Base-by-base conservation (phyloP, 148 eudicot genomes). In the Camellia granthamiana region DNA sequence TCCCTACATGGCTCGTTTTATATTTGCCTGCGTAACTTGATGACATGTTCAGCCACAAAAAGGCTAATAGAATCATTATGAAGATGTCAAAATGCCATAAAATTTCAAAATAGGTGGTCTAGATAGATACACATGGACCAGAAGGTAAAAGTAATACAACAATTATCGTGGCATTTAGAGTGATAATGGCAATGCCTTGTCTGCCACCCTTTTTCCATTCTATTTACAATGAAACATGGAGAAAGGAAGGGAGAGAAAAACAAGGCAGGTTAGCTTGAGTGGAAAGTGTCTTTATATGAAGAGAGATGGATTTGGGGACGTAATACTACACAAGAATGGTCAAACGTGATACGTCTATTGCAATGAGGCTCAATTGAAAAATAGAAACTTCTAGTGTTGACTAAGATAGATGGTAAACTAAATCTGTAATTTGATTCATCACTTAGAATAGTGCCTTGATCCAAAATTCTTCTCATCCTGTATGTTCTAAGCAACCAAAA, bases 51-150 rank as follows among this genome's bases (percentile, higher is more conserved):
- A 60, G 64, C 64, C 64, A 60, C 5, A 60, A 19, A 15, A 60
- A 19, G 64, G 19, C 21, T 49, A 4, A 60, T 60, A 15, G 18
- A 15, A 60, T 60, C 64, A 60, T 60, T 60, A 19, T 60, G 64
- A 60, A 15, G 12, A 15, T 16, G 18, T 60, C 64, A 60, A 9
- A 60, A 60, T 2, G 64, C 19, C 64, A 15, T 18, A 19, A 60
- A 15, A 60, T 60, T 56, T 56, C 51, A 69, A 69, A 41, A 38
- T 14, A 47, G 46, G 66, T 18, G 23, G 51, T 10, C 51, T n/a
- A 52, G 61, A 73, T n/a, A 52, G 61, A 73, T 52, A 73, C 76
- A 54, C 11, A 46, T 23, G 62, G n/a, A 73, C 76, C 46, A 44
- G 46, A 13, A 6, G 46, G 18, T 11, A 19, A 49, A 68, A 15